Percentiles rank a stretch among this genome's conserved stretches.
Evolutionary conservation across 352 stramenopile genomes (phyloP).

Genomic region (Pythium monospermum): DNA sequence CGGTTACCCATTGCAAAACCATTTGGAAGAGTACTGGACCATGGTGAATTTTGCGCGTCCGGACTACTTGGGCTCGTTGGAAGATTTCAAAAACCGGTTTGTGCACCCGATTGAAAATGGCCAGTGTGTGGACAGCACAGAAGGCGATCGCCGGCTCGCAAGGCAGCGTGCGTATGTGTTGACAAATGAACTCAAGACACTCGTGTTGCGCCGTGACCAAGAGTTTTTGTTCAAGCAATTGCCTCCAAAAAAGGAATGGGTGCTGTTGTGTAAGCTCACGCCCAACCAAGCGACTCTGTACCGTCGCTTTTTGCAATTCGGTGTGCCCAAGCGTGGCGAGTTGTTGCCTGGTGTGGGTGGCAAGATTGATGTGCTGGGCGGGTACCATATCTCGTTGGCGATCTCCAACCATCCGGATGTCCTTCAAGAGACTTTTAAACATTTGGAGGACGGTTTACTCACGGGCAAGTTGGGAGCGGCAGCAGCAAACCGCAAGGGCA

Average conservation of each 20-base stretch:
- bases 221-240: constrained; percentile 81
- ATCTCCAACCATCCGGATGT: constrained; percentile 89
- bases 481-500: constrained; percentile 7
- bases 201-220: constrained; percentile 84
- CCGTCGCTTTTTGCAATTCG: constrained; percentile 52
- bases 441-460: constrained; percentile 49
- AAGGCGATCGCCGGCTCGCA: constrained; percentile 60
- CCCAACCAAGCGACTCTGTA: constrained; percentile 74
- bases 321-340: constrained; percentile 45
- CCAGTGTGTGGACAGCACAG: constrained; percentile 76
- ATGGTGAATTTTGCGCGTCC: constrained; percentile 89
- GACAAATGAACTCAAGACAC: constrained; percentile 72
- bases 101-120: constrained; percentile 87
- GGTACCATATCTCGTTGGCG: constrained; percentile 82
- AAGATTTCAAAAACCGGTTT: constrained; percentile 90
- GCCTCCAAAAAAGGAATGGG: constrained; percentile 87
- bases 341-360: constrained; percentile 21
- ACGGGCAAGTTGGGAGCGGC: constrained; percentile 36
- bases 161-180: constrained; percentile 73
- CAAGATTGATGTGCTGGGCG: constrained; percentile 72
- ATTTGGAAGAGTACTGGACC: constrained; percentile 92
- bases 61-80: constrained; percentile 69
- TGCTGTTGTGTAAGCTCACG: constrained; percentile 80
- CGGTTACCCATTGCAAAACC: constrained; percentile 95
- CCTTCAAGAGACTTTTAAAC: constrained; percentile 56